phyloP scores from a whole-genome alignment of 2,329 filamentous ascomycete species.

The Phoma herbarum region DNA sequence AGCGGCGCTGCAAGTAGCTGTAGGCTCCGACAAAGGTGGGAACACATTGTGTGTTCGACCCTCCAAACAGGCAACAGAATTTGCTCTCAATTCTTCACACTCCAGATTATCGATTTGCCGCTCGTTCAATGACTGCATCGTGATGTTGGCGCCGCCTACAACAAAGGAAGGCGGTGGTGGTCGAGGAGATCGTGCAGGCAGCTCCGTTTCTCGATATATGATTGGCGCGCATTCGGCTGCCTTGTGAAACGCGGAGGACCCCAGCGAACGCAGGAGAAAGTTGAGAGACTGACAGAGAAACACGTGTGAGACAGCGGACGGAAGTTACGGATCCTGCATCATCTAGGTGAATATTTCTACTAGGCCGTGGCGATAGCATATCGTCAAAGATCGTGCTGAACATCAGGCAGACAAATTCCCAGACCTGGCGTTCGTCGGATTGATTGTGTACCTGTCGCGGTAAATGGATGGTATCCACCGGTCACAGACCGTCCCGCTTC shows the following conservation, averaged over 20 bases:
- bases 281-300: slow-evolving; percentile 26
- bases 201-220: slow-evolving; percentile 26
- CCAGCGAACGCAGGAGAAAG: slow-evolving; percentile 21
- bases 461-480: slow-evolving; percentile 17
- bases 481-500: slow-evolving; percentile 14
- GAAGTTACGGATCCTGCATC: slow-evolving; percentile 27
- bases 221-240: slow-evolving; percentile 44
- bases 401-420: slow-evolving; percentile 18
- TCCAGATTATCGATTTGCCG: slow-evolving; percentile 13
- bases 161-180: slow-evolving; percentile 8
- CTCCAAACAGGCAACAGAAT: slow-evolving; percentile 6
- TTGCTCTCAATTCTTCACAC: not conserved
- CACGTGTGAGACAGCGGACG: slow-evolving; percentile 29
- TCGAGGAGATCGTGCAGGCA: slow-evolving; percentile 33
- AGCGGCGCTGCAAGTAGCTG: not conserved
- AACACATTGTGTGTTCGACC: slow-evolving; percentile 4
- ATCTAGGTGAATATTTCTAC: slow-evolving; percentile 17
- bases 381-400: slow-evolving; percentile 4
- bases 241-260: slow-evolving; percentile 38
- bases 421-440: slow-evolving; percentile 21
- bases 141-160: not conserved
- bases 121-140: not conserved
- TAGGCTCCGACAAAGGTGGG: slow-evolving; percentile 10
- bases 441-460: slow-evolving; percentile 19
- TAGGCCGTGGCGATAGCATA: slow-evolving; percentile 7